Base-by-base conservation (phyloP, 1,284 basidiomycete genomes). In the Inonotus obliquus region DNA sequence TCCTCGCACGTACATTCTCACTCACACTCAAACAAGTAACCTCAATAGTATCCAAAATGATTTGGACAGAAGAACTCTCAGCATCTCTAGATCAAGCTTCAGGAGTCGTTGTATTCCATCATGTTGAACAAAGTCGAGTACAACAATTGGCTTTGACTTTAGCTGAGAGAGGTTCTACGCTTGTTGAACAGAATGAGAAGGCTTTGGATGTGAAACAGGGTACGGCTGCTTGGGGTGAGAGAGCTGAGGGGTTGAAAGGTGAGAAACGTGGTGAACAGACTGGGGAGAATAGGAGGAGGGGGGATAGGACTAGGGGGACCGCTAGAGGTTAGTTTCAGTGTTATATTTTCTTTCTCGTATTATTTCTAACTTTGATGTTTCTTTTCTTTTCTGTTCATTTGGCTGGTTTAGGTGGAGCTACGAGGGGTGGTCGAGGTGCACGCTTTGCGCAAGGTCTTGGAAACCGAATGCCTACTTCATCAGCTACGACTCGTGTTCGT, bases 181-280 rank as follows among this genome's bases (percentile, higher is more conserved):
- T 98, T 83, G 87, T 96, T n/a, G 96, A 98, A 72, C 89, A 92
- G 72, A 98, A 96, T 73, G 96, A 98, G 77, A 96, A 98, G 79
- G 79, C 86, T n/a, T 78, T 98, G 57, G 96, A 98, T 73, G 74
- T 83, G 69, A 96, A 96, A 76, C 83, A 96, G 66, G 92, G 93
- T 52, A 76, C 78, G 48, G 76, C 78, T 32, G 80, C 81, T 19
- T 92, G 89, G 82, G 80, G 81, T 39, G 91, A 91, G 59, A 79
- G 89, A 39, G 79, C 75, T 27, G 89, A 90, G 65, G 84, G 84
- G 17, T 74, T 74, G n/a, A 89, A 90, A 71, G 85, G 86, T 32
- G 89, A 90, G 68, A 91, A 91, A 72, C 81, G 88, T 19, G 86
- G 86, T 17, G 90, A 91, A 67, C 87, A 89, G 69, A 78, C 84